Evolutionary conservation across 495 filamentous ascomycete genomes (phyloP).

Genomic region (Lophium mytilinum): DNA sequence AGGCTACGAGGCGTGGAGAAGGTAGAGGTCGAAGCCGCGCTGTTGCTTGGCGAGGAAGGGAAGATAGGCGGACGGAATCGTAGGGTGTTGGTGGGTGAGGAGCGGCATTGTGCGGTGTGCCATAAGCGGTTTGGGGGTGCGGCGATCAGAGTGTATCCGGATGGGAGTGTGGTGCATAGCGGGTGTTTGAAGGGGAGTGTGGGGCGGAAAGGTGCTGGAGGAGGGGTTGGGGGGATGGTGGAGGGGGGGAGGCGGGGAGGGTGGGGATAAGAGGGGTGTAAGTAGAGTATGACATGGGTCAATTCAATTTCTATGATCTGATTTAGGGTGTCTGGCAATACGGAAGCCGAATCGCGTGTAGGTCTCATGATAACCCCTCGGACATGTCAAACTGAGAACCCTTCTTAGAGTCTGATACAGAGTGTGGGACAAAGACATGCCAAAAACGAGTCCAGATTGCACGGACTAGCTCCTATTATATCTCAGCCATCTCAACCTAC

Average conservation of each 20-base stretch:
- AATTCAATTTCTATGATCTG: no score
- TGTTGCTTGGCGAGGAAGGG: conserved; percentile 54
- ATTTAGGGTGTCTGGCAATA: no score
- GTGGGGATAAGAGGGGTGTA: neutral
- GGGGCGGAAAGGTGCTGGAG: conserved; percentile 15
- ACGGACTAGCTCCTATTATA: no score
- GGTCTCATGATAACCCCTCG: no score
- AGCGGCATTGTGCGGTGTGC: conserved; percentile 83
- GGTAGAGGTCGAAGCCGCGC: conserved; percentile 58
- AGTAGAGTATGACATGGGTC: neutral
- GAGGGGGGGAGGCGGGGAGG: conserved; percentile 1
- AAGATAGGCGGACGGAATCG: conserved; percentile 19
- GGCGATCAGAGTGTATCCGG: conserved; percentile 69
- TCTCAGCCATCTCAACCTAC: no score
- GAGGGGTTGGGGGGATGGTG: neutral
- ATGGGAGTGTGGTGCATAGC: conserved; percentile 44
- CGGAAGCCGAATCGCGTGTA: no score
- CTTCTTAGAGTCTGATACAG: no score
- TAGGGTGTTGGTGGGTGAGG: conserved; percentile 70
- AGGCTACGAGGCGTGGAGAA: conserved; percentile 65
- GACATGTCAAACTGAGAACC: no score
- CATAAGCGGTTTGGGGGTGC: conserved; percentile 86
- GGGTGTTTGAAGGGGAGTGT: conserved; percentile 27
- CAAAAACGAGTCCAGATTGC: no score
- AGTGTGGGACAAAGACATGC: no score